These are phyloP conservation scores for Thyridium curvatum DNA, from an alignment of 2,329 filamentous ascomycete species.

Conservation along the genomic window DNA sequence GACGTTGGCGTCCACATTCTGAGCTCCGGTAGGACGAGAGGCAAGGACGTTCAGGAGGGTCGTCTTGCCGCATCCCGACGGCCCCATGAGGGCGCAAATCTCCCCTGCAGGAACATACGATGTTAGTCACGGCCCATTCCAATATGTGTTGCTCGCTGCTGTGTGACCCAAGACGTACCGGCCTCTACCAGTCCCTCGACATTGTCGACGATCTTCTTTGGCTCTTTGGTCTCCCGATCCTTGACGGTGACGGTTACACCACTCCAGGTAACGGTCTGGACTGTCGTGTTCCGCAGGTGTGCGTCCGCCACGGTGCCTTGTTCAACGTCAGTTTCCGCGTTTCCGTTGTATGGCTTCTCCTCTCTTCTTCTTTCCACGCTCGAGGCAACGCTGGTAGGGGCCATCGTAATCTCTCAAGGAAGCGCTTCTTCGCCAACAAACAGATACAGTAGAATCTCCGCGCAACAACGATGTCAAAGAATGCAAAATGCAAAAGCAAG, in stretches of 20 bases:
- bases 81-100: constrained; percentile 76
- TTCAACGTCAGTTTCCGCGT: constrained; percentile 18
- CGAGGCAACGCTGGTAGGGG: constrained; percentile 5
- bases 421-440: too few relatives aligned
- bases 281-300: constrained; percentile 56
- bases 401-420: constrained; percentile 6
- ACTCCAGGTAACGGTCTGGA: constrained; percentile 61
- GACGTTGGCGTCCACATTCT: constrained; percentile 46
- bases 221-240: constrained; percentile 60
- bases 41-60: constrained; percentile 78
- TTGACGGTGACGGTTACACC: constrained; percentile 66
- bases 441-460: too few relatives aligned
- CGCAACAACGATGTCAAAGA: too few relatives aligned
- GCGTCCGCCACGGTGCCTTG: constrained; percentile 25
- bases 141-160: too few relatives aligned
- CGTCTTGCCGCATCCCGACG: constrained; percentile 69
- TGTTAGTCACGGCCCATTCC: neutral
- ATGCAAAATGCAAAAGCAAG: too few relatives aligned
- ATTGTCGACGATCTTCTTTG: constrained; percentile 56
- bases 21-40: constrained; percentile 41
- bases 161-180: too few relatives aligned
- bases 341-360: constrained; percentile 2
- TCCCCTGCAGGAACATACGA: constrained; percentile 45
- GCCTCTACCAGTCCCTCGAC: constrained; percentile 60
- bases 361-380: constrained; percentile 9